These are phyloP conservation scores for Trichosporon faecale DNA, from an alignment of 1,284 basidiomycete genomes.

Conservation along the genomic window DNA sequence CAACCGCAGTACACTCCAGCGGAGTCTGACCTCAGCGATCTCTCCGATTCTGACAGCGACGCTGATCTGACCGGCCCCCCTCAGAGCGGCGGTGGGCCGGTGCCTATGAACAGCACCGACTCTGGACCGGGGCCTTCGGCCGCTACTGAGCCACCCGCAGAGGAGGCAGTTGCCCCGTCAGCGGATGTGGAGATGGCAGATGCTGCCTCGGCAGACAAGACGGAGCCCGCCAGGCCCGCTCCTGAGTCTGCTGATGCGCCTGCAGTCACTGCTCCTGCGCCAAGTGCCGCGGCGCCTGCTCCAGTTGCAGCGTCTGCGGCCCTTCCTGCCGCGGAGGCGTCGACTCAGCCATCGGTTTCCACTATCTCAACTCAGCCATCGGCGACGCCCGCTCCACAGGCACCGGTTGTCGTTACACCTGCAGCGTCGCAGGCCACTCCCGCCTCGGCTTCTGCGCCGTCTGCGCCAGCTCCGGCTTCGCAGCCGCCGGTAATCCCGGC, in stretches of 20 bases:
- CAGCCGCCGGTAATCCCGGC: neutral
- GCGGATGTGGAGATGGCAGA: neutral
- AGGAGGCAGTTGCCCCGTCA: neutral
- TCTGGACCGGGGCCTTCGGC: neutral
- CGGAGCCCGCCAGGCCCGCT: neutral
- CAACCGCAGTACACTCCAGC: neutral
- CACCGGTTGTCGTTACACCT: too few species aligned
- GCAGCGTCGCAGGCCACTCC: too few species aligned
- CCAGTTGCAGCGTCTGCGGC: neutral
- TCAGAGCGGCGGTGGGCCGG: slow-evolving; percentile 41
- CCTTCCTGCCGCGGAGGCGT: neutral
- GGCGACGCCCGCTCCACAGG: too few species aligned
- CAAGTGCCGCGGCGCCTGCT: neutral
- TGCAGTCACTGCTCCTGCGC: neutral
- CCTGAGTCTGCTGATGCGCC: neutral
- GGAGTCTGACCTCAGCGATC: slow-evolving; percentile 16
- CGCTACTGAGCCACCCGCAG: too few species aligned
- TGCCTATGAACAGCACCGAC: slow-evolving; percentile 12
- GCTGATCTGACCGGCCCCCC: slow-evolving; percentile 38
- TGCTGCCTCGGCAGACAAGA: neutral
- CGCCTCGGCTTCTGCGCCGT: too few species aligned
- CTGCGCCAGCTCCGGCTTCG: neutral
- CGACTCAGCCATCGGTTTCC: neutral
- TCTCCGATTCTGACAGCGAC: slow-evolving; percentile 34
- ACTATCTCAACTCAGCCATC: too few species aligned